Evolutionary conservation across 108 stramenopile genomes (phyloP), one percentile per base, ranked within the genome.

Genomic region (Skeletonema marinoi): DNA sequence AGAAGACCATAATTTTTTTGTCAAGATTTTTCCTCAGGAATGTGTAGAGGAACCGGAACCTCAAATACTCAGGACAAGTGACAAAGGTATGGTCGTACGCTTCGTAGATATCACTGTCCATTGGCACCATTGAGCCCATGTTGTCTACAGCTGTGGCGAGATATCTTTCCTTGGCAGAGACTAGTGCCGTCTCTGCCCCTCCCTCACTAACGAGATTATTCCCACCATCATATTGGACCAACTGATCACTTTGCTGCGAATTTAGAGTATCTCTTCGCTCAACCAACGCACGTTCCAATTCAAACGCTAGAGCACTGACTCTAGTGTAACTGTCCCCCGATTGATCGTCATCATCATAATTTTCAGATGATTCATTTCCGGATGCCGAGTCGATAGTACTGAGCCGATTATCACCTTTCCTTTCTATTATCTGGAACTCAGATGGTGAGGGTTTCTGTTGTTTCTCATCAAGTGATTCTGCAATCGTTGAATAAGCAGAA

Each of bases 1-100:
- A 98, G 85, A 99, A 99, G 9, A 99, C 97, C 97, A 98, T 98
- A 74, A 99, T 90, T 85, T 99, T 99, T 75, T 97, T 94, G 65
- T 97, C 94, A 77, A 96, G 97, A 92, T 98, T 98, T 90, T 97
- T 96, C 73, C 98, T 98, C 64, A 99, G 75, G 76, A 99, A 99
- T 3, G 99, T 97, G 75, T 96, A 99, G 21, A 99, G 92, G 16
- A 99, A 85, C 60, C 98, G 78, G 78, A 99, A 99, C 29, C 99
- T 91, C 76, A 97, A 89, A 68, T 98, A 96, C 6, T 93, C 90
- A 31, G 98, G 97, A 72, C 96, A 97, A 32, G 98, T 97, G 32
- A 99, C 98, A 68, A 98, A 99, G n/a, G 98, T 81, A 70, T 81
- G 80, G 62, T 81, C 74, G 80, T 81, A 81, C 29, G 80, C 74